Evolutionary conservation across 1,139 yeast genomes (phyloP), one percentile per base, ranked within the genome.

Genomic region (Geotrichum phurueaensis): DNA sequence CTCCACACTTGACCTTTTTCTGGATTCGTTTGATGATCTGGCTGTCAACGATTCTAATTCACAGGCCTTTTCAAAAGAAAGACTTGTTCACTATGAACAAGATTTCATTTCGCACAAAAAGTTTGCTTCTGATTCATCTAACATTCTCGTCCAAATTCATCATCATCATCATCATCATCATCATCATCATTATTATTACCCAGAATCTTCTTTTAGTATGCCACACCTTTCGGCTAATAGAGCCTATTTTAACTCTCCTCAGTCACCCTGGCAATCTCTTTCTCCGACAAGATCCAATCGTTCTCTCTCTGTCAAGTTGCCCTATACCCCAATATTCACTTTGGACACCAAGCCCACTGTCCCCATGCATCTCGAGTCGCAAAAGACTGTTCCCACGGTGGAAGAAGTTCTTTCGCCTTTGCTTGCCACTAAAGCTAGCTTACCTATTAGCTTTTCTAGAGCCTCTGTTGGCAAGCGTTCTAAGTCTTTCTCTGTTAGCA

Each of bases 1-100:
- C 2, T 70, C 73, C 1, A 69, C 73, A 2, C 61, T 70, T 22
- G 73, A 69, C 47, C 66, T 64, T 10, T 68, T 68, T n/a, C 59
- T 69, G 5, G 72, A 70, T 56, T 51, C 65, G 1, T 68, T 68
- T 58, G 69, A 63, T n/a, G 60, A 59, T 7, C n/a, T 51, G 7
- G 20, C 51, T 10, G 36, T 39, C 20, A 15, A 39, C 47, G 2
- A 39, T 18, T n/a, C 47, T 18, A 39, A 18, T 13, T n/a, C 47
- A n/a, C 47, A 39, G 20, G 22, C 22, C n/a, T 39, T 39, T 15
- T 39, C 47, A 5, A 39, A 39, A 39, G 47, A 39, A 22, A 39
- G 47, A 39, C 47, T 39, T 7, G 9, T 39, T 39, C 47, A 39
- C 47, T 39, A 39, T 15, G 47, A 39, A n/a, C 47, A 39, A 18